Evolutionary conservation across 331 rosid species (phyloP).

Genomic region (Quercus lobata): DNA sequence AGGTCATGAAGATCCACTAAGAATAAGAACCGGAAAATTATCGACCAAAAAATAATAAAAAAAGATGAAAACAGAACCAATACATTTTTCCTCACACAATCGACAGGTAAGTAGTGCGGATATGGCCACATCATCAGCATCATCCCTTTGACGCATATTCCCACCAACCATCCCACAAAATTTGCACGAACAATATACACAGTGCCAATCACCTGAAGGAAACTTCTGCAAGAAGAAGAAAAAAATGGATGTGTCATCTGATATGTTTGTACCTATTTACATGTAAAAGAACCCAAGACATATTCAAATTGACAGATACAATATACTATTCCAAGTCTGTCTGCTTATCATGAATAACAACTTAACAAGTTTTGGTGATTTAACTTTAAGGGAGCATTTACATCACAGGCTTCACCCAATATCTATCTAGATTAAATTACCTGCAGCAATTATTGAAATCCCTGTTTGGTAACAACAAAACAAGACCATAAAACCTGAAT

Average conservation of each 20-base stretch:
- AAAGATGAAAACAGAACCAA: slow-evolving; percentile 9
- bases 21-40: slow-evolving; percentile 7
- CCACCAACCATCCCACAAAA: slow-evolving; percentile 59
- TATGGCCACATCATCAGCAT: slow-evolving; percentile 21
- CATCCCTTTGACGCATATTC: slow-evolving; percentile 31
- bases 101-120: slow-evolving; percentile 46
- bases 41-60: neutral
- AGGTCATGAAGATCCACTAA: slow-evolving; percentile 10
- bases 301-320: slow-evolving; percentile 6
- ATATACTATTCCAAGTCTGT: slow-evolving; percentile 1
- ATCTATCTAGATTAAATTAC: neutral
- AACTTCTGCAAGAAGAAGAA: slow-evolving; percentile 57
- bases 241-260: neutral
- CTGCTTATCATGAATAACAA: slow-evolving; percentile 14
- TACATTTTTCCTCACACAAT: slow-evolving; percentile 86
- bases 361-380: neutral
- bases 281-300: slow-evolving; percentile 9
- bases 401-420: slow-evolving; percentile 12
- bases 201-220: slow-evolving; percentile 93
- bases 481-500: neutral
- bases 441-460: slow-evolving; percentile 10
- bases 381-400: slow-evolving; percentile 8
- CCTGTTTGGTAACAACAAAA: neutral
- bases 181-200: slow-evolving; percentile 90
- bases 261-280: slow-evolving; percentile 9